Conservation (phyloP, 192 early-diverging fungal species). For the Dissophora ornata region DNA sequence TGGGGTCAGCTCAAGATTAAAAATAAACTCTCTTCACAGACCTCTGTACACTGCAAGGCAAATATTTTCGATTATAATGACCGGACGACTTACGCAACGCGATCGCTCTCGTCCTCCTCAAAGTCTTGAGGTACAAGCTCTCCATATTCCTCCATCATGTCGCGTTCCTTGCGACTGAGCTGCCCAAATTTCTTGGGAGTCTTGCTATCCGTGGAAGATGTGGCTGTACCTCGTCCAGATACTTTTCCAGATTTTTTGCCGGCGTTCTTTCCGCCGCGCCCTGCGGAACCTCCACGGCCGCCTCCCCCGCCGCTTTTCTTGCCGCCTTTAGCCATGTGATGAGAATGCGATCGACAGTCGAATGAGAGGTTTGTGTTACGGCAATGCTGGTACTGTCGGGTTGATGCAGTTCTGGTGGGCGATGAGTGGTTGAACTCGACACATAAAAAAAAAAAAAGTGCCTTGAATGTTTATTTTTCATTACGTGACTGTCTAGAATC, state of each 20-base stretch:
- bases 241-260: conserved; percentile 36
- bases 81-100: conserved; percentile 36
- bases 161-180: conserved; percentile 60
- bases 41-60: too few species aligned
- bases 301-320: conserved; percentile 15
- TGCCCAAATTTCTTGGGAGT: conserved; percentile 57
- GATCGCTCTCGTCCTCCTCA: conserved; percentile 58
- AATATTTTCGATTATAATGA: too few species aligned
- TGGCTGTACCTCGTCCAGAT: conserved; percentile 44
- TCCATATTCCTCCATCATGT: conserved; percentile 76
- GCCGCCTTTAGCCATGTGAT: conserved; percentile 37
- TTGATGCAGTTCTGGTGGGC: neutral
- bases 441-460: conserved; percentile 23
- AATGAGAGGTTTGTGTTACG: neutral
- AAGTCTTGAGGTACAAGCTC: conserved; percentile 69
- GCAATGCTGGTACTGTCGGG: too few species aligned
- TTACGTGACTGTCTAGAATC: conserved; percentile 19
- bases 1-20: neutral
- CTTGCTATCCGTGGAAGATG: conserved; percentile 40
- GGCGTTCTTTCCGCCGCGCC: neutral
- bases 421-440: too few species aligned
- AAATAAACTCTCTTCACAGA: neutral
- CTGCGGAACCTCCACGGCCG: conserved; percentile 2
- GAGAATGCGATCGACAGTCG: neutral
- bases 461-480: neutral